Evolutionary conservation across 2,329 filamentous ascomycete species (phyloP).

Genomic region (Emmonsiellopsis sp.): DNA sequence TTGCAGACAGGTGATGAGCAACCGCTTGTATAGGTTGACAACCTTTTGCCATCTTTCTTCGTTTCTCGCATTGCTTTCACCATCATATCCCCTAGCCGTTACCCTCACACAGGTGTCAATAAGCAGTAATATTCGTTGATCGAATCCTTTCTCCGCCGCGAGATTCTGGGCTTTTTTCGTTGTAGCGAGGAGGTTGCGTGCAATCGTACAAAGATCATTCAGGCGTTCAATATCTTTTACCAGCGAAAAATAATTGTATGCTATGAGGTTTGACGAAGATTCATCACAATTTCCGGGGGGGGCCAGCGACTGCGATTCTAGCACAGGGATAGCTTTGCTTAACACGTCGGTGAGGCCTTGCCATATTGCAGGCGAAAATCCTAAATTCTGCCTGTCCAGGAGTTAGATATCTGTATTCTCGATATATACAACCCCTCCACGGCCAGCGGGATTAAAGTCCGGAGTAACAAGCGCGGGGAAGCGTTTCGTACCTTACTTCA

Average conservation of each 20-base stretch:
- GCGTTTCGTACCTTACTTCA: slow-evolving; percentile 39
- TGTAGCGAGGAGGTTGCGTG: slow-evolving; percentile 52
- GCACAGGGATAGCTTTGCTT: slow-evolving; percentile 50
- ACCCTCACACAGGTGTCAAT: slow-evolving; percentile 57
- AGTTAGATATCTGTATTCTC: background rate
- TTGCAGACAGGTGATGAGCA: slow-evolving; percentile 57
- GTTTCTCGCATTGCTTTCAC: slow-evolving; percentile 51
- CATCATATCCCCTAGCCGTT: slow-evolving; percentile 56
- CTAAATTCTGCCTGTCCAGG: slow-evolving; percentile 44
- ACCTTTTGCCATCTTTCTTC: slow-evolving; percentile 59
- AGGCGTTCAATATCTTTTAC: slow-evolving; percentile 55
- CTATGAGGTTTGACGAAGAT: slow-evolving; percentile 53
- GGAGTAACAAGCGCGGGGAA: background rate
- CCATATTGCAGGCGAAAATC: slow-evolving; percentile 50
- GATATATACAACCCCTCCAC: background rate
- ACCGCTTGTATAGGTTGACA: slow-evolving; percentile 56
- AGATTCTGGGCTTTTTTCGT: slow-evolving; percentile 55
- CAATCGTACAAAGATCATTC: slow-evolving; percentile 54
- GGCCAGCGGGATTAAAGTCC: background rate
- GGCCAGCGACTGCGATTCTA: slow-evolving; percentile 54
- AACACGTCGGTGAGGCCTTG: slow-evolving; percentile 50
- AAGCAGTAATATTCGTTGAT: slow-evolving; percentile 52
- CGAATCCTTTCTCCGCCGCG: slow-evolving; percentile 51
- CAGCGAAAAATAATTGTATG: slow-evolving; percentile 48
- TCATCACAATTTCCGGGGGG: slow-evolving; percentile 49